Percentiles rank a stretch among this genome's conserved stretches.
Evolutionary conservation across 169 alveolate species (phyloP).

Genomic region (Babesia ovata): DNA sequence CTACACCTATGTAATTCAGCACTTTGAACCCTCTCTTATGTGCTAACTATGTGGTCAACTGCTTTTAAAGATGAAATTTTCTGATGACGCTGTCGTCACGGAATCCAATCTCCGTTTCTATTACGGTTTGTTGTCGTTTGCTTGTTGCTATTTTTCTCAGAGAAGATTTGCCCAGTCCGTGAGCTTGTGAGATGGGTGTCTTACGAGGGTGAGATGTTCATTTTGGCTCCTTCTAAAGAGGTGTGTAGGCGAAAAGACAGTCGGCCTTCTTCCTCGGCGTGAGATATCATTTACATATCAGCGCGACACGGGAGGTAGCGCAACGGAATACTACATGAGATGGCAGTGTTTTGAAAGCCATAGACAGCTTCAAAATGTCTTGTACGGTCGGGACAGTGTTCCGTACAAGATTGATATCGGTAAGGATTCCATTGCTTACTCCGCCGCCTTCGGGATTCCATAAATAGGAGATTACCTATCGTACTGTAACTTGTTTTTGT

Average conservation of each 20-base stretch:
- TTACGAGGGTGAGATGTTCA: constrained; percentile 48
- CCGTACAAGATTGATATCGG: constrained; percentile 70
- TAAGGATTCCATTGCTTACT: not conserved
- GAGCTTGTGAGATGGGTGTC: constrained; percentile 66
- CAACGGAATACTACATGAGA: constrained; percentile 43
- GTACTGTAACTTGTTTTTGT: no score
- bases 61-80: constrained; percentile 20
- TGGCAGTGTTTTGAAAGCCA: constrained; percentile 61
- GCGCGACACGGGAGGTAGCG: constrained; percentile 30
- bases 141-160: constrained; percentile 20
- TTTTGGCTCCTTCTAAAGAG: not conserved
- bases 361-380: constrained; percentile 28
- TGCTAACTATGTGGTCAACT: not conserved
- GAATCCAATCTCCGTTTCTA: constrained; percentile 64
- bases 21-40: not conserved
- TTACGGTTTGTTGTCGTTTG: constrained; percentile 44
- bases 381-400: constrained; percentile 52
- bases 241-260: constrained; percentile 18
- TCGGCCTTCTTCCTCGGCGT: constrained; percentile 42
- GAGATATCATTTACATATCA: constrained; percentile 62
- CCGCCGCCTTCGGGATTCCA: no score
- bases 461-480: no score
- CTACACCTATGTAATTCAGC: not conserved
- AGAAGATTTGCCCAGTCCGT: constrained; percentile 63
- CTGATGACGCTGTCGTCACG: constrained; percentile 64